A percentile compares a stretch with the other conserved stretches of the same genome.
Conservation (phyloP, 2,329 filamentous ascomycete genomes). For the Fusarium buharicum region DNA sequence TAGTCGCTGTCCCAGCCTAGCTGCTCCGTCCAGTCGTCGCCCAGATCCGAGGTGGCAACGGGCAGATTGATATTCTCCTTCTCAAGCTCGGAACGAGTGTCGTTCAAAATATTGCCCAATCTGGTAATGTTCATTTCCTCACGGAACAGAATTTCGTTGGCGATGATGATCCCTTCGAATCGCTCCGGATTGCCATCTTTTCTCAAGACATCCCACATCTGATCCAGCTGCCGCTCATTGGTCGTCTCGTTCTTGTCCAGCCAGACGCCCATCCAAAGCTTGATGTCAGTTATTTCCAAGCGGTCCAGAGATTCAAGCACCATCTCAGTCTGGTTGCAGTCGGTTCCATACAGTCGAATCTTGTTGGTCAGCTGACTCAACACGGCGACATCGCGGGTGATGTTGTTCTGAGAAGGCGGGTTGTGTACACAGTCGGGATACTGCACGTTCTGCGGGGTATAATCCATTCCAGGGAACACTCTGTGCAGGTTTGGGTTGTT, state of each 20-base stretch:
- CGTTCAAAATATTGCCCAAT: slow-evolving; percentile 71
- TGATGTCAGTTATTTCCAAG: slow-evolving; percentile 78
- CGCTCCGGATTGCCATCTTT: slow-evolving; percentile 68
- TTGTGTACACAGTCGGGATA: slow-evolving; percentile 83
- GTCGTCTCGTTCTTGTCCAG: slow-evolving; percentile 86
- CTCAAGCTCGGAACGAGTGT: slow-evolving; percentile 79
- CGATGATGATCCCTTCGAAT: slow-evolving; percentile 84
- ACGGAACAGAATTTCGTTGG: slow-evolving; percentile 83
- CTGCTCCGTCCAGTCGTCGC: slow-evolving; percentile 81
- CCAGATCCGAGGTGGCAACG: slow-evolving; percentile 88
- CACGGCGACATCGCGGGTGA: slow-evolving; percentile 90
- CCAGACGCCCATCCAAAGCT: slow-evolving; percentile 96
- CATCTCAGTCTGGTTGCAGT: slow-evolving; percentile 98
- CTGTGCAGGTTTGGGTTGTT: slow-evolving; percentile 86
- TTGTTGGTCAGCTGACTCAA: slow-evolving; percentile 90
- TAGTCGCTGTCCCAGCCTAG: slow-evolving; percentile 80
- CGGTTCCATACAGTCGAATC: slow-evolving; percentile 90
- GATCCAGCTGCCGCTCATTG: slow-evolving; percentile 80
- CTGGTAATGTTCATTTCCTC: slow-evolving; percentile 74
- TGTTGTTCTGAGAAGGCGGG: slow-evolving; percentile 90
- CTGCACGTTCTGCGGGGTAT: slow-evolving; percentile 90
- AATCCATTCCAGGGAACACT: slow-evolving; percentile 95
- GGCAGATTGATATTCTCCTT: slow-evolving; percentile 74
- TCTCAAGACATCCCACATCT: slow-evolving; percentile 87
- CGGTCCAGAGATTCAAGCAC: slow-evolving; percentile 82